Evolutionary conservation across 1,284 basidiomycete genomes (phyloP), one percentile per base, ranked within the genome.

Genomic region (Cutaneotrichosporon sp.): DNA sequence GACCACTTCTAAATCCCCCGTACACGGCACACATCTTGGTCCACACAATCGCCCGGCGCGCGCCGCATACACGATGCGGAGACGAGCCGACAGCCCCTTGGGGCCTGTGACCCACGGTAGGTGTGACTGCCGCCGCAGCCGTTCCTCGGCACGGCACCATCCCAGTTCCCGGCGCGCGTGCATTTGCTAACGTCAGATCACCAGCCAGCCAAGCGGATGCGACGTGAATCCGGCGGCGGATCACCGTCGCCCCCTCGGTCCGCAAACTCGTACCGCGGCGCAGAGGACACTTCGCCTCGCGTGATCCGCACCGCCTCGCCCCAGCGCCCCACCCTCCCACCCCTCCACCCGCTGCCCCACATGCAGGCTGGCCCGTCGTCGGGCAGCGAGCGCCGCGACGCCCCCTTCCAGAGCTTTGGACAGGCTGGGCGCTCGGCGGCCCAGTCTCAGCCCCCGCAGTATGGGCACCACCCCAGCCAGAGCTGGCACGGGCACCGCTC

Each of bases 301-400:
- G 52, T 65, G 49, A 65, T 65, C 22, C 60, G 64, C 43, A 43
- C 55, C 6, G 54, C 64, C 4, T 66, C 64, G 5, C 64, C 64
- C 16, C 52, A 59, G 6, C 56, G 64, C 3, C 58, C 61, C 3
- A 50, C 56, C 2, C 50, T 66, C 13, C 64, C 64, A 9, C 59
- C 61, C 5, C 60, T 66, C 25, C 61, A 66, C 29, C 61, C 64
- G 7, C 54, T 63, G 18, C 58, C 62, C 6, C 58, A 50, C 16
- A 24, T 53, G 52, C 27, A 59, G 33, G 29, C 29, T 42, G 31
- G 57, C 22, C 18, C 54, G 2, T 29, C 54, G 2, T 29, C 47
- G 24, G n/a, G 25, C 16, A 27, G 47, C 27, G 47, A 50, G 13
- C 47, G 24, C 13, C 47, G 47, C 8, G 47, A 50, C 10, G 11